Base-by-base conservation (phyloP, 257 asterid species). In the Knoxia roxburghii region DNA sequence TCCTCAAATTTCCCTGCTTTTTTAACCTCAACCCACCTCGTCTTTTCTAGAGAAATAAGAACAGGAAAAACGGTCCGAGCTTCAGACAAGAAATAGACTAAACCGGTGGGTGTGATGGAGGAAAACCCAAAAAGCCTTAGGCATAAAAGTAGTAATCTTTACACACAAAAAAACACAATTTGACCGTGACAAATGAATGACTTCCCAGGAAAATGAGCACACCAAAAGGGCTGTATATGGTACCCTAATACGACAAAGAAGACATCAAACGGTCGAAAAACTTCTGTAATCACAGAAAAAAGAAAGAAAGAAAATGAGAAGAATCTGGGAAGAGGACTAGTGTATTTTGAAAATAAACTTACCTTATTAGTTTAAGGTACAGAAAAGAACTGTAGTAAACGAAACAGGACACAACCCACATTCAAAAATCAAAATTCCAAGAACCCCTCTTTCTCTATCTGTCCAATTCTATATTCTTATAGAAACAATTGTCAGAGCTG, bases 391-490 rank as follows among this genome's bases (percentile, higher is more conserved):
- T 37, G 41, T 70, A 24, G 32, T 49, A 55, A 27, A 73, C 71
- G 80, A 45, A 77, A 59, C 87, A 76, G 74, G 69, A 35, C 7
- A 57, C 43, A 68, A 61, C 48, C 74, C 71, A 50, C 66, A 63
- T 79, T 84, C 86, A 85, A 86, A 86, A 84, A 73, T 81, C 73
- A 72, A 78, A 66, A 64, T 61, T 65, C 68, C 43, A 52, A 35
- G 18, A 12, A 20, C 29, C 15, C 50, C 20, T 37, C 41, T 37
- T 9, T 37, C 41, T 37, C 41, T 37, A 3, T 63, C 69, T 45
- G 29, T 13, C 52, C 12, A 10, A 26, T 15, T 37, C 69, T 53
- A 73, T 63, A 32, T 71, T 74, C 68, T 78, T 62, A 45, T 59
- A 41, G 72, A 81, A 72, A 78, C 72, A 75, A 65, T 50, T 79